Evolutionary conservation across 2,329 filamentous ascomycete species (phyloP).

Genomic region (Beauveria scarabaeidicola): DNA sequence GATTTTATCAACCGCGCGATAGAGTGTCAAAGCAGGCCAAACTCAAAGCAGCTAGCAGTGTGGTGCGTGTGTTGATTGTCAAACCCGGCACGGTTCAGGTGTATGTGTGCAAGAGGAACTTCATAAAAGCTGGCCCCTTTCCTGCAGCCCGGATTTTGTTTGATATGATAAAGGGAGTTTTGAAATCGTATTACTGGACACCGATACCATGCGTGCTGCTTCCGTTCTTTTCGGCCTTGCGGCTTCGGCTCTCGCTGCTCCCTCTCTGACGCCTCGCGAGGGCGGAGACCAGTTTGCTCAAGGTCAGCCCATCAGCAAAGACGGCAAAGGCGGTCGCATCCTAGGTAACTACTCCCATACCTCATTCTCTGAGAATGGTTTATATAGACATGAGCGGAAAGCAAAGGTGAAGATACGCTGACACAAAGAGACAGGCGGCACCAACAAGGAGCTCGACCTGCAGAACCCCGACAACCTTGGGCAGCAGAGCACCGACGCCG

Average conservation of each 20-base stretch:
- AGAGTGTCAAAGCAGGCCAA: neutral
- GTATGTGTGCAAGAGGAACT: neutral
- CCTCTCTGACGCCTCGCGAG: conserved; percentile 16
- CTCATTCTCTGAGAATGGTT: neutral
- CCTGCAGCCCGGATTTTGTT: neutral
- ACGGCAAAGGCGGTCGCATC: conserved; percentile 50
- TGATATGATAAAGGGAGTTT: neutral
- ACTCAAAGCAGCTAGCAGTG: neutral
- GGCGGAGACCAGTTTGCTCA: conserved; percentile 31
- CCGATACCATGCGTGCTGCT: neutral
- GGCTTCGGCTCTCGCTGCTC: conserved; percentile 14
- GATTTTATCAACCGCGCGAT: neutral
- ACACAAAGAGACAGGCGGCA: conserved; percentile 42
- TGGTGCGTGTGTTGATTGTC: neutral
- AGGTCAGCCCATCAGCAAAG: conserved; percentile 48
- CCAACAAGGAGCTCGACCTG: conserved; percentile 51
- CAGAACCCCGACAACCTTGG: conserved; percentile 58
- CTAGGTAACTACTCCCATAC: conserved; percentile 34
- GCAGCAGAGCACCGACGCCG: conserved; percentile 52
- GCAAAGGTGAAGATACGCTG: neutral
- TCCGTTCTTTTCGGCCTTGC: neutral
- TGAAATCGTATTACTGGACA: neutral
- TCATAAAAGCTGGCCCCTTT: neutral
- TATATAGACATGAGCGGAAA: neutral
- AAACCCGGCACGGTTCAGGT: neutral